Base-by-base conservation (phyloP, 2,329 filamentous ascomycete genomes). In the Xylaria sp. region DNA sequence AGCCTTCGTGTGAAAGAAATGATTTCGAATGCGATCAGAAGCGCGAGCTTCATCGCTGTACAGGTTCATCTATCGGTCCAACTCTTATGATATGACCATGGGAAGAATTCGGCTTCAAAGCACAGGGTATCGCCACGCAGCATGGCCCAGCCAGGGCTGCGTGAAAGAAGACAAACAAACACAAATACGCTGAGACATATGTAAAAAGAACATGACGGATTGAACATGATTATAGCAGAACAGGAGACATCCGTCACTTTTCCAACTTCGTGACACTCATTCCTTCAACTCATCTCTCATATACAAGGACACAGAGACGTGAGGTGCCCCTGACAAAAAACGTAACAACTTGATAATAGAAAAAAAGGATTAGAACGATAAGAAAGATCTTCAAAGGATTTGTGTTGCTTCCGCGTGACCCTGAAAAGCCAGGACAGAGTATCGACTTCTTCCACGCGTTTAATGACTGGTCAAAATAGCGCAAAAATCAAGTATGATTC, bases 41-140 rank as follows among this genome's bases (percentile, higher is more conserved):
- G 78, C 75, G 78, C 72, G 78, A 79, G 78, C 78, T 77, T 77
- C 77, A 71, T 75, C 75, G 73, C 75, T 73, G 73, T 75, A 75
- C 75, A 76, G 71, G 73, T 76, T 74, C 74, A 76, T 78, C 74
- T 75, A 73, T 74, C 68, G 69, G 70, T 73, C 73, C 74, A 78
- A 75, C 73, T 76, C 76, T 75, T 72, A 76, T 75, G 70, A 73
- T 74, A 73, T 74, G 74, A 72, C 72, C 74, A 77, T 76, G 75
- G 73, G 73, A 77, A 72, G 72, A 71, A 68, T 70, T 76, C 60
- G 72, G 72, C 75, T 73, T 73, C 71, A 72, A 75, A 78, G 76
- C 74, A 75, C 72, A 75, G 74, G 75, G 74, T 76, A 76, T 77
- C 72, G 72, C 72, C 72, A 76, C 69, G 74, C 70, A 75, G 70